Percentiles rank a stretch among this genome's conserved stretches.
Conservation (phyloP, 345 rosid species). For the Ailanthus altissimus region DNA sequence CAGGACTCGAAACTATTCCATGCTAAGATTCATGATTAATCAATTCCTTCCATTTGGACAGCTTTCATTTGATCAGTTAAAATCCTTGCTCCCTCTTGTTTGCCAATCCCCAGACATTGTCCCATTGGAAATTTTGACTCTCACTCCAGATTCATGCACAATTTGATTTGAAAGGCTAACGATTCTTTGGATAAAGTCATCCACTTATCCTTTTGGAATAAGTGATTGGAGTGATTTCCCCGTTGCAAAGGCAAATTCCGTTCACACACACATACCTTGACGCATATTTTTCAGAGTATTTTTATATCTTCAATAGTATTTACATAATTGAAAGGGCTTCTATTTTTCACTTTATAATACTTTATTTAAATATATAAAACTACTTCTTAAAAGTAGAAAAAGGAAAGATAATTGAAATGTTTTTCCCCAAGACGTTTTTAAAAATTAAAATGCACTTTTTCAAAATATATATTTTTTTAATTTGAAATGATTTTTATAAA, state of each 20-base stretch:
- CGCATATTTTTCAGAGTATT: too few species aligned
- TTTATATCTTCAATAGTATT: too few species aligned
- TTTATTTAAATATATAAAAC: too few species aligned
- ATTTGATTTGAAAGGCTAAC: neutral
- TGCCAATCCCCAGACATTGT: constrained; percentile 1
- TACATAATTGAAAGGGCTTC: too few species aligned
- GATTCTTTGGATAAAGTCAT: too few species aligned
- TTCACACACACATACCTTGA: neutral
- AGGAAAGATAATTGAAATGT: too few species aligned
- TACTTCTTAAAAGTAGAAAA: too few species aligned
- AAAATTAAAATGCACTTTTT: too few species aligned
- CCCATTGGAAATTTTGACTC: neutral
- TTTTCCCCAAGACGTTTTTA: too few species aligned
- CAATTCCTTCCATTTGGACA: constrained; percentile 2
- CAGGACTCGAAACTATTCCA: neutral
- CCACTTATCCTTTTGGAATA: neutral
- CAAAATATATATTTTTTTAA: too few species aligned
- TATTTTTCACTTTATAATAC: too few species aligned
- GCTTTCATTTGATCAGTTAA: neutral
- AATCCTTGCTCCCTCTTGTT: neutral
- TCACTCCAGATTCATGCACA: neutral
- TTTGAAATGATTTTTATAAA: too few species aligned
- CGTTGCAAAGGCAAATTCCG: neutral
- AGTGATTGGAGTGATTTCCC: neutral
- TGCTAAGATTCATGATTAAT: neutral